Percentiles rank a stretch among this genome's conserved stretches.
Conservation (phyloP, 257 asterid genomes). For the Ehretia macrophylla region DNA sequence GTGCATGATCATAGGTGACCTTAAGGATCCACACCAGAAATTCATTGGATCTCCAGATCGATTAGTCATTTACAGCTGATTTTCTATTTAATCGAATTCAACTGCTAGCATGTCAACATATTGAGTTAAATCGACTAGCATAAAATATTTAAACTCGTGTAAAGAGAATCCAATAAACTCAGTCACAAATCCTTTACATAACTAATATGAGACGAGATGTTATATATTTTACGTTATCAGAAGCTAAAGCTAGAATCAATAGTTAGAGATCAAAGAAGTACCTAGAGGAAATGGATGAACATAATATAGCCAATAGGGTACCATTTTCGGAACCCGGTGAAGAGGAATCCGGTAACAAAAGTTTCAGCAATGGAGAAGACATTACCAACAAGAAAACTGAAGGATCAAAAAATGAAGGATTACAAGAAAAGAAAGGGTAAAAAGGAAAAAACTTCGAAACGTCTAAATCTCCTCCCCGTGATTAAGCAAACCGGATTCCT, state of each 20-base stretch:
- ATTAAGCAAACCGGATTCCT: slow-evolving; percentile 45
- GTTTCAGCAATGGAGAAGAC: slow-evolving; percentile 25
- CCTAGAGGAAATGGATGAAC: neutral
- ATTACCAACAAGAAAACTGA: slow-evolving; percentile 22
- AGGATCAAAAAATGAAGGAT: slow-evolving; percentile 16
- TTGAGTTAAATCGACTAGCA: no score
- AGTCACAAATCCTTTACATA: no score
- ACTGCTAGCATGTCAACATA: no score
- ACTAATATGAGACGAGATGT: no score
- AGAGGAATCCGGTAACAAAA: slow-evolving; percentile 39
- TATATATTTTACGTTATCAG: no score
- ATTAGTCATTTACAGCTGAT: no score
- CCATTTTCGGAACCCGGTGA: slow-evolving; percentile 33
- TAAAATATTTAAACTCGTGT: no score
- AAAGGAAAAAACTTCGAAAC: slow-evolving; percentile 16
- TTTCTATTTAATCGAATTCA: no score
- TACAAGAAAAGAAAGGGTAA: slow-evolving; percentile 13
- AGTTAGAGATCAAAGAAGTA: slow-evolving; percentile 3
- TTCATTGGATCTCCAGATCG: neutral
- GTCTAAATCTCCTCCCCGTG: slow-evolving; percentile 22
- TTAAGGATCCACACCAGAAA: neutral
- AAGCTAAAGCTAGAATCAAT: slow-evolving; percentile 2
- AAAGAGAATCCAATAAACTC: no score
- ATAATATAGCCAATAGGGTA: slow-evolving; percentile 6
- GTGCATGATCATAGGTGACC: neutral